A percentile compares a stretch with the other conserved stretches of the same genome.
Conservation (phyloP, 768 basidiomycete genomes). For the Boletus sensibilis region DNA sequence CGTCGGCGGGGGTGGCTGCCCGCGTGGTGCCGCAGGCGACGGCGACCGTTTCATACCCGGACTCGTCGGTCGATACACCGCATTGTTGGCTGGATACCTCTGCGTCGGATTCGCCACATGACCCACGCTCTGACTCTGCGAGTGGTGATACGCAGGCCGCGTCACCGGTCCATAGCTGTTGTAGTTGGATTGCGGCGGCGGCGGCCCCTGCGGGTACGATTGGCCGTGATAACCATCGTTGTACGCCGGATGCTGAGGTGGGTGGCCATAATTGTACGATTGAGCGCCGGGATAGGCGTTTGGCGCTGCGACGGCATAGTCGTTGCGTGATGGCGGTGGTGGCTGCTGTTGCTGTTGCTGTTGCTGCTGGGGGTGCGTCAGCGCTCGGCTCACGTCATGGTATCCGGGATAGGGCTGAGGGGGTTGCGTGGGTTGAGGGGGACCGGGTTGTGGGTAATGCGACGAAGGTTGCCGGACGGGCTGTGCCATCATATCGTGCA, state of each 20-base stretch:
- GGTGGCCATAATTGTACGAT: constrained; percentile 14
- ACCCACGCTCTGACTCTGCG: constrained; percentile 13
- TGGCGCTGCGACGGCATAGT: constrained; percentile 16
- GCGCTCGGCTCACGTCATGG: constrained; percentile 29
- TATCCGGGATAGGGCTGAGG: constrained; percentile 23
- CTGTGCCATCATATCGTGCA: constrained; percentile 72
- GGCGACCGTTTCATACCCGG: constrained; percentile 47
- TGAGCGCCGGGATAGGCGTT: constrained; percentile 14
- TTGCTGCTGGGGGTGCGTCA: constrained; percentile 36
- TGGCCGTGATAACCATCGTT: constrained; percentile 15
- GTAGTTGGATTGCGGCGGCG: constrained; percentile 9
- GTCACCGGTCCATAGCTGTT: constrained; percentile 2
- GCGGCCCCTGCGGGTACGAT: constrained; percentile 18
- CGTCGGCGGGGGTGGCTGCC: constrained; percentile 49
- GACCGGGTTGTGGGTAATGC: constrained; percentile 13
- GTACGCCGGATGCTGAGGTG: constrained; percentile 25
- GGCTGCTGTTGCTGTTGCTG: constrained; percentile 20
- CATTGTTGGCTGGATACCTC: constrained; percentile 24
- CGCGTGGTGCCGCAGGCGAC: constrained; percentile 44
- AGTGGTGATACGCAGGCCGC: constrained; percentile 8
- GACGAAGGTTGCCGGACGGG: constrained; percentile 2
- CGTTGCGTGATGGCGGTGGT: constrained; percentile 23
- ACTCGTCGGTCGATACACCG: constrained; percentile 43
- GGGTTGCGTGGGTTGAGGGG: constrained; percentile 10
- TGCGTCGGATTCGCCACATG: constrained; percentile 36